Evolutionary conservation across 768 basidiomycete genomes (phyloP), one percentile per base, ranked within the genome.

Genomic region (Rhodotorula graminis): DNA sequence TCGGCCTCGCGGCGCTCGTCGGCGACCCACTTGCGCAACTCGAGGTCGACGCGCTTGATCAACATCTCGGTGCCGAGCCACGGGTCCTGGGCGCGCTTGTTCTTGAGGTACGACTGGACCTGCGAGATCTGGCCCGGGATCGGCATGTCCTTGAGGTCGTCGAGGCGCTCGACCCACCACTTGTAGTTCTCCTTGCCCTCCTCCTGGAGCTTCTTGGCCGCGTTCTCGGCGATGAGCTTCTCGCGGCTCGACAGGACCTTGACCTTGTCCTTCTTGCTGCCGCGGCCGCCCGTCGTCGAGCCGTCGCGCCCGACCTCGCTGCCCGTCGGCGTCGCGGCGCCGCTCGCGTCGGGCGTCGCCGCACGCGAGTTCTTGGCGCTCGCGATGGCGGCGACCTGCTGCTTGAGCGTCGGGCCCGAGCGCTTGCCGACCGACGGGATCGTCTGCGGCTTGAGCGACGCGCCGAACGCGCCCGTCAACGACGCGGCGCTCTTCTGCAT

Each of bases 401-500:
- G 69, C 65, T 68, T 74, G 44, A 65, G 58, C 9, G 60, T 64
- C 29, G 53, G 40, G 19, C 53, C 61, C 18, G 70, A 69, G 25
- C 59, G 71, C 31, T 76, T 76, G 19, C 83, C 79, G 16, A 83
- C 84, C 2, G 83, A 74, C 1, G 83, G 81, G 69, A 90, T 89
- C n/a, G 84, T 81, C 46, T 87, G 84, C 64, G 84, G 84, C 76
- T 85, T 82, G 40, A 90, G 80, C 14, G 80, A 79, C 2, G 81
- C 82, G 2, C 89, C 89, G 0, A 83, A 83, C 11, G 88, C 88
- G 0, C 89, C 89, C 0, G 87, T 88, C 68, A 90, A 78, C 1
- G 87, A 88, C 52, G 84, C 85, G 18, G 89, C 88, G 57, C 87
- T 86, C 64, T 83, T 80, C 64, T 87, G 87, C 67, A 90, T 76